Evolutionary conservation across 2,329 filamentous ascomycete species (phyloP).

Genomic region (Trichoderma sp.): DNA sequence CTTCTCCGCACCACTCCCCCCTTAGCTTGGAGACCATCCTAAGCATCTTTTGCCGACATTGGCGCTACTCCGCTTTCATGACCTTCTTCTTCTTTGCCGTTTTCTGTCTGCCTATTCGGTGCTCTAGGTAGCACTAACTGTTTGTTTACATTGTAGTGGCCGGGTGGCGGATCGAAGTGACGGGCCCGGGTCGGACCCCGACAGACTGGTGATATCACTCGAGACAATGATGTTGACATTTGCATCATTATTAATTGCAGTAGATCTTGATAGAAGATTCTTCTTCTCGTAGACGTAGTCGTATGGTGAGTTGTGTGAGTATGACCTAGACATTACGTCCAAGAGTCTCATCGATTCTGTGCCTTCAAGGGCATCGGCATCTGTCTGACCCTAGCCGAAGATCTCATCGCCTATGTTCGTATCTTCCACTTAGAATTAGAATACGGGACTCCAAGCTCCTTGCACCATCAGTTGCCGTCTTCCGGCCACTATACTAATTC

Average conservation of each 20-base stretch:
- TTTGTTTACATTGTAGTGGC: neutral
- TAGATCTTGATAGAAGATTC: neutral
- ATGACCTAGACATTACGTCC: neutral
- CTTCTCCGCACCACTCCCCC: neutral
- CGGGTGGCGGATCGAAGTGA: neutral
- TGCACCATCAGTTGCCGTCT: neutral
- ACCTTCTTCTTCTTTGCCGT: neutral
- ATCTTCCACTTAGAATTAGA: neutral
- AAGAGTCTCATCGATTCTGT: neutral
- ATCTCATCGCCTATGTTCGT: neutral
- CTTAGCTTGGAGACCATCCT: neutral
- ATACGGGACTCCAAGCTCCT: neutral
- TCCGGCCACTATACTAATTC: neutral
- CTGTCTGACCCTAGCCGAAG: neutral
- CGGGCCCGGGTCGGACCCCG: conserved; percentile 10
- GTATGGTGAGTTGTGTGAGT: neutral
- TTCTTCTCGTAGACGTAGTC: neutral
- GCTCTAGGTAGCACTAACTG: neutral
- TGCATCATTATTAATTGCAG: neutral
- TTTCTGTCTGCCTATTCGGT: neutral
- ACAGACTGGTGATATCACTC: neutral
- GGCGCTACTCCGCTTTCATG: neutral
- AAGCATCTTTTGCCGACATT: neutral
- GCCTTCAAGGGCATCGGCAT: neutral
- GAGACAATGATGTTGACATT: neutral